Percentiles rank a stretch among this genome's conserved stretches.
Conservation (phyloP, 306 rosid species). For the Rosa persica region DNA sequence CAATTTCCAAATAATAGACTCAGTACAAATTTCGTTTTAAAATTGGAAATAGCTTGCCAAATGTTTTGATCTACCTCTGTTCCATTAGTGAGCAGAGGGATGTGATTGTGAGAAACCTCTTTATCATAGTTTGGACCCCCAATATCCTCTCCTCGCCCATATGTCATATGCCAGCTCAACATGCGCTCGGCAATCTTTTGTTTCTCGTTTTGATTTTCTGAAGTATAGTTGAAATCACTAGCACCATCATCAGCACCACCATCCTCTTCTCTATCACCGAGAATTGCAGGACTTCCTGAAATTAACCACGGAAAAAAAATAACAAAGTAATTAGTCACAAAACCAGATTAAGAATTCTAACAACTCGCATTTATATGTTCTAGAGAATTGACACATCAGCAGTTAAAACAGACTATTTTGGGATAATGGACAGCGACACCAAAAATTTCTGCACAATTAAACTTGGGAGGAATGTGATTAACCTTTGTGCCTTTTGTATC, state of each 20-base stretch:
- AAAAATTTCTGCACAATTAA: neutral
- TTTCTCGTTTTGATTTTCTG: slow-evolving; percentile 77
- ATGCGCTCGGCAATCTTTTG: slow-evolving; percentile 85
- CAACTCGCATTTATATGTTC: neutral
- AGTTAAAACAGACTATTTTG: neutral
- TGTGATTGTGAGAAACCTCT: slow-evolving; percentile 76
- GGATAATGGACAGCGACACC: neutral
- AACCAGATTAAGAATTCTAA: neutral
- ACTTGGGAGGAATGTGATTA: slow-evolving; percentile 6
- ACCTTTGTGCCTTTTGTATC: slow-evolving; percentile 89
- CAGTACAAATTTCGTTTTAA: neutral
- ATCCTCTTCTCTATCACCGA: slow-evolving; percentile 78
- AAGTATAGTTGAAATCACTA: slow-evolving; percentile 61
- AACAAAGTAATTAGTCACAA: neutral
- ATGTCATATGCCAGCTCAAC: slow-evolving; percentile 85
- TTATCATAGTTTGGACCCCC: slow-evolving; percentile 67
- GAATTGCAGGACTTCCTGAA: slow-evolving; percentile 86
- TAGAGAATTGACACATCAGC: neutral
- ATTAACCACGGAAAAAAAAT: slow-evolving; percentile 29
- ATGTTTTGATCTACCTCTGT: slow-evolving; percentile 63
- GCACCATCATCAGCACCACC: slow-evolving; percentile 54
- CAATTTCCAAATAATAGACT: slow-evolving; percentile 10
- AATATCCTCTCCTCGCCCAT: slow-evolving; percentile 63
- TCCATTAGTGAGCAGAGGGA: slow-evolving; percentile 59
- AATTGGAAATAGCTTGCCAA: slow-evolving; percentile 7